Base-by-base conservation (phyloP, 1,284 basidiomycete genomes). In the Cutaneotrichosporon cyanovorans region DNA sequence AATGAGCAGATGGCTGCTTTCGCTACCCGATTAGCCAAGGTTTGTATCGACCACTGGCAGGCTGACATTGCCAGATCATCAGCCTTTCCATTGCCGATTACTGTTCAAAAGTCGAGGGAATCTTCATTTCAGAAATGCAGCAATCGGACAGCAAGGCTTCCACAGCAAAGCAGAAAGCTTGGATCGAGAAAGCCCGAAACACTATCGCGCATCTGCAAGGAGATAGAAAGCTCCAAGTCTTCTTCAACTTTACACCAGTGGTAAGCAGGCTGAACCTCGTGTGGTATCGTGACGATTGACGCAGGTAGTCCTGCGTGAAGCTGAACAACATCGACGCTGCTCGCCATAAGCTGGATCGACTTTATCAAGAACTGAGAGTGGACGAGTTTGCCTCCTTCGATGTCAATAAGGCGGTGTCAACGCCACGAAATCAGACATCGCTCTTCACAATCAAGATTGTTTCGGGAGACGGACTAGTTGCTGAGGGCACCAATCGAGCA, bases 301-400 rank as follows among this genome's bases (percentile, higher is more conserved):
- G 21, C 18, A 28, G 23, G 18, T 20, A 91, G 74, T 91, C 89
- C 0, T 97, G 93, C 63, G 88, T 98, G 62, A 97, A 96, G 73
- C 78, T 98, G 39, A 98, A 99, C 75, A 97, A 98, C 66, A 84
- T 98, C 55, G 91, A 95, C 60, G 85, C 88, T 2, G 91, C 92
- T 1, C 80, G 92, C 11, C 81, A 82, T 48, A 77, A 95, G 44
- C 77, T 99, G 45, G 95, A 99, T 68, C 86, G 85, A 59, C 85
- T 98, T 76, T 98, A 97, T 69, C 82, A 79, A 43, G 85, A 88
- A 57, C 83, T 96, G 75, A 79, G 93, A 50, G 90, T 85, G 0
- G 95, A 99, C 72, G 83, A 84, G 63, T 80, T 93, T 51, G 81
- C 86, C 0, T 81, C 84, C 42, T 61, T 69, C 31, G 59, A 71